Percentiles rank a stretch among this genome's conserved stretches.
Conservation (phyloP, 768 basidiomycete species). For the Lactarius psammicola region DNA sequence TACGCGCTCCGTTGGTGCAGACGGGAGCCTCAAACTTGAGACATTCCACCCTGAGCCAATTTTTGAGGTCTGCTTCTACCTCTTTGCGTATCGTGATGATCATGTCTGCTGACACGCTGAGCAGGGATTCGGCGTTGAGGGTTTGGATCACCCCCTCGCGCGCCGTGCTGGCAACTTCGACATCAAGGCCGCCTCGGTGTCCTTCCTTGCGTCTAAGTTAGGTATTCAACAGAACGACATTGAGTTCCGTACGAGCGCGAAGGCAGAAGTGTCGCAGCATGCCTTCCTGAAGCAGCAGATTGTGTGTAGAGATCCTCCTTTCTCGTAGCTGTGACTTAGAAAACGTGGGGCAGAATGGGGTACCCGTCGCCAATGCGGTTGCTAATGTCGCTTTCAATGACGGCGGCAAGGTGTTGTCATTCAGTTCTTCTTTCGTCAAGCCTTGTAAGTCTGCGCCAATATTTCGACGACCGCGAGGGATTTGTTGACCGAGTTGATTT, state of each 20-base stretch:
- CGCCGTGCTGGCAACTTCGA: constrained; percentile 29
- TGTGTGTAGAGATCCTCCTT: constrained; percentile 17
- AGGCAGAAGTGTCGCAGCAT: constrained; percentile 26
- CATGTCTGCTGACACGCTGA: neutral
- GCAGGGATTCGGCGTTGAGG: constrained; percentile 32
- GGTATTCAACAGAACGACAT: constrained; percentile 26
- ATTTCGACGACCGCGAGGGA: neutral
- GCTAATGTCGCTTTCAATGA: constrained; percentile 47
- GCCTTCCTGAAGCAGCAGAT: constrained; percentile 32
- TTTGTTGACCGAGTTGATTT: neutral
- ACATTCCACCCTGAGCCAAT: constrained; percentile 34
- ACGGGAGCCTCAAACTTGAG: constrained; percentile 28
- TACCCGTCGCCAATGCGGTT: constrained; percentile 42
- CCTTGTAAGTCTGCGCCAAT: constrained; percentile 36
- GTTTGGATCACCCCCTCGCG: constrained; percentile 31
- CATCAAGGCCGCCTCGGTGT: constrained; percentile 30
- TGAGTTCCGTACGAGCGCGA: constrained; percentile 28
- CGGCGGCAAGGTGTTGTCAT: constrained; percentile 42
- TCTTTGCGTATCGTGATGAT: neutral
- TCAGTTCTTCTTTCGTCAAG: constrained; percentile 49
- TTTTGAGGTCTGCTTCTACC: constrained; percentile 29
- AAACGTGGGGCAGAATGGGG: constrained; percentile 33
- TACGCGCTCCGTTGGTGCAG: constrained; percentile 28
- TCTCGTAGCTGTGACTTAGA: neutral
- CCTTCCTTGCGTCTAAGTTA: constrained; percentile 32